Evolutionary conservation across 2,329 filamentous ascomycete genomes (phyloP), one percentile per base, ranked within the genome.

Genomic region (Nakataea oryzae): DNA sequence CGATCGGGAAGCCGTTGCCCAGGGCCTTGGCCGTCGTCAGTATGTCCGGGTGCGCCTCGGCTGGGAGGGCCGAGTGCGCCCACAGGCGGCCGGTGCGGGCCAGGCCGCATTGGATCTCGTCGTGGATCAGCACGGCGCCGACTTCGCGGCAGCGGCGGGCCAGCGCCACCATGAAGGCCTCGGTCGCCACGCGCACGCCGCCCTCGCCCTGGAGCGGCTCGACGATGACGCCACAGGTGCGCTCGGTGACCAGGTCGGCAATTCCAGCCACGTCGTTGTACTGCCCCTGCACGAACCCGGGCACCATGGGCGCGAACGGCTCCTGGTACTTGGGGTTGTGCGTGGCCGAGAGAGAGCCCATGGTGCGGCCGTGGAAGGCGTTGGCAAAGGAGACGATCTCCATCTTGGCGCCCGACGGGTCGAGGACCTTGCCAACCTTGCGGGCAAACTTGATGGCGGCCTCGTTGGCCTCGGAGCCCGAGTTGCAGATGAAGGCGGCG

Each of bases 121-220:
- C 95, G 74, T 95, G 93, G 71, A 97, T 89, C 63, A 99, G 79
- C 3, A 97, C 85, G 1, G 93, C 93, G 60, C 91, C 91, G 34
- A 97, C 91, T 68, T 91, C 88, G 62, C 87, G 88, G 75, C 93
- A 97, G 63, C 93, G 85, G 71, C 83, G 84, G 63, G 91, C 91
- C n/a, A 99, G 83, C 0, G 91, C 89, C 28, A 86, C 74, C 28
- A 99, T 81, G 74, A 97, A 99, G 66, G 91, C 90, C 3, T 89
- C 85, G 0, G 83, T 88, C 3, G 91, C 95, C 13, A 90, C 86
- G 68, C 93, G 89, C 60, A 99, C 89, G 67, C 95, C 95, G 21
- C 95, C 95, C 77, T 99, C 95, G 63, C 95, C 95, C 76, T 99
- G 95, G 64, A 99, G 96, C 11, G 95, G 95, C 80, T 99, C 95